phyloP scores from a whole-genome alignment of 257 asterid genomes.

The Voacanga thouarsii region DNA sequence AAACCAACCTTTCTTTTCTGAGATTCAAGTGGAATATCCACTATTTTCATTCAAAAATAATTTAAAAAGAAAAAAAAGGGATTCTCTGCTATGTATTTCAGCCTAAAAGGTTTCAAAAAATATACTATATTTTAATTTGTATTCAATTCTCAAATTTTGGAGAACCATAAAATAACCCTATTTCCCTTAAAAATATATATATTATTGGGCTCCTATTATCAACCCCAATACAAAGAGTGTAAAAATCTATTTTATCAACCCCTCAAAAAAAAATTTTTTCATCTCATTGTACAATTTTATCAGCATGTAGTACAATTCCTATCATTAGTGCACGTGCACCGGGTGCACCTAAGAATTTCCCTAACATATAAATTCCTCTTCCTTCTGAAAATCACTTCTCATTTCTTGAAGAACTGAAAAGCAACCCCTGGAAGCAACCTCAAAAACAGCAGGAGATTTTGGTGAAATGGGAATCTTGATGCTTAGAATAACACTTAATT shows the following conservation, averaged over 20 bases:
- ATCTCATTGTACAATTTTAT: too few species aligned
- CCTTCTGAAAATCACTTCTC: neutral
- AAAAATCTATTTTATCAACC: neutral
- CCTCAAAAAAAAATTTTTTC: too few species aligned
- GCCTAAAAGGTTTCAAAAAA: neutral
- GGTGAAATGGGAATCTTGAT: slow-evolving; percentile 2
- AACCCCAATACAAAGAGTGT: neutral
- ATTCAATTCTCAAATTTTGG: neutral
- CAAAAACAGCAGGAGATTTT: neutral
- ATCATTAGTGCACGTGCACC: too few species aligned
- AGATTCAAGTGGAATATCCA: neutral
- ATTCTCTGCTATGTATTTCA: neutral
- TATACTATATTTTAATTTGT: neutral
- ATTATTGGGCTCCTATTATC: too few species aligned
- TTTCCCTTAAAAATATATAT: too few species aligned
- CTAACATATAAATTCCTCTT: neutral
- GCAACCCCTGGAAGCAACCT: neutral
- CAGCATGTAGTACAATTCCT: too few species aligned
- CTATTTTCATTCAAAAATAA: neutral
- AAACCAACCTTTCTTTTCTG: neutral
- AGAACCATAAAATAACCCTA: too few species aligned
- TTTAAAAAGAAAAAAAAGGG: neutral
- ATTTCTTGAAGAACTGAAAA: neutral
- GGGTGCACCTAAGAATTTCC: too few species aligned
- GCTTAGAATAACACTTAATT: neutral